Evolutionary conservation across 2,329 filamentous ascomycete genomes (phyloP).

Genomic region (Ceratocystis colombiana): DNA sequence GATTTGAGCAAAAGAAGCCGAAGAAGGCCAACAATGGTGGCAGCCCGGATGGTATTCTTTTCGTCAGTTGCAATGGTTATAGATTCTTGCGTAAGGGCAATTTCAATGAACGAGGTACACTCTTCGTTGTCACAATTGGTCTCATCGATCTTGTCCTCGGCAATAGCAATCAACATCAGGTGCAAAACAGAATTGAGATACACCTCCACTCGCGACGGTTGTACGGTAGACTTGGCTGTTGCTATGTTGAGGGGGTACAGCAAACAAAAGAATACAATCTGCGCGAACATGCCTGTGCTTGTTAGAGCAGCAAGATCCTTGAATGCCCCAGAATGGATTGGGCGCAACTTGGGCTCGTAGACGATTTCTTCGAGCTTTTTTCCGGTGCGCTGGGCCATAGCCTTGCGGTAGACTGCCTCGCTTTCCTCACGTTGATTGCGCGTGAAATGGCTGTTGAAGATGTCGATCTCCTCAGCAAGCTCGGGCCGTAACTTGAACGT

Average conservation of each 20-base stretch:
- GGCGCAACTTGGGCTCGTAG: slow-evolving; percentile 74
- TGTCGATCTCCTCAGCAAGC: slow-evolving; percentile 79
- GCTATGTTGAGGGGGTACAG: slow-evolving; percentile 66
- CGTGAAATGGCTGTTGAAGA: slow-evolving; percentile 90
- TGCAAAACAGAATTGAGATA: slow-evolving; percentile 89
- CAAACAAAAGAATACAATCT: slow-evolving; percentile 80
- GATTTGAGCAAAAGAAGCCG: slow-evolving; percentile 55
- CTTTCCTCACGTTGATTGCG: slow-evolving; percentile 96
- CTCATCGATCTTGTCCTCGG: slow-evolving; percentile 59
- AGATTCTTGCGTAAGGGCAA: slow-evolving; percentile 3
- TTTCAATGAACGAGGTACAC: slow-evolving; percentile 14
- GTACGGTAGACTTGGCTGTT: slow-evolving; percentile 61
- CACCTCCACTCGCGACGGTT: slow-evolving; percentile 73
- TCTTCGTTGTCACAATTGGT: neutral
- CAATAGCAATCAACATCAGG: slow-evolving; percentile 70
- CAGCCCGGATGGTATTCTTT: slow-evolving; percentile 41
- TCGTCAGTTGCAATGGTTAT: neutral
- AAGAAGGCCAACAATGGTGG: slow-evolving; percentile 55
- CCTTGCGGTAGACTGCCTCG: slow-evolving; percentile 76
- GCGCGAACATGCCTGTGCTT: slow-evolving; percentile 71
- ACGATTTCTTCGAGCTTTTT: slow-evolving; percentile 74
- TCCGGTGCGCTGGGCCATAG: slow-evolving; percentile 78
- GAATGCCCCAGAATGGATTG: slow-evolving; percentile 69
- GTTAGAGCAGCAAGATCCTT: slow-evolving; percentile 68
- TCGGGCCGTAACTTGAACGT: slow-evolving; percentile 87